Conservation (phyloP, 805 yeast species). For the Wickerhamomyces tratensis region DNA sequence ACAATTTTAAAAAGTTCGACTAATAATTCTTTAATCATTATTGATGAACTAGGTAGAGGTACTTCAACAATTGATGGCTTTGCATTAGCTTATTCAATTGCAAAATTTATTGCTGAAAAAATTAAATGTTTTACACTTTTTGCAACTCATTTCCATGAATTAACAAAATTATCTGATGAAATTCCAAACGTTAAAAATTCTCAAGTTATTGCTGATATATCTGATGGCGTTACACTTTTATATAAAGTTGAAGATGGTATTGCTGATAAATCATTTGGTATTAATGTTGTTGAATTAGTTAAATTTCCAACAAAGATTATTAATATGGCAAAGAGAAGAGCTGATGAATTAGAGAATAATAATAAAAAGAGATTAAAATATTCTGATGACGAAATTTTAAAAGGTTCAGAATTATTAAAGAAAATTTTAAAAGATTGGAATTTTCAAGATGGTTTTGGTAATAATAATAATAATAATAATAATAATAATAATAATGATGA, state of each 20-base stretch:
- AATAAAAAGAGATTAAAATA: conserved; percentile 40
- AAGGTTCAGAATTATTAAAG: conserved; percentile 43
- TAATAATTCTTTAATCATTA: conserved; percentile 67
- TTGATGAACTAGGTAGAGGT: conserved; percentile 90
- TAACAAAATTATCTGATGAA: conserved; percentile 67
- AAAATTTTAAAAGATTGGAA: conserved; percentile 31
- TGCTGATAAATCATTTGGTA: conserved; percentile 93
- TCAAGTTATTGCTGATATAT: conserved; percentile 83
- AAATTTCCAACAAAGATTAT: conserved; percentile 87
- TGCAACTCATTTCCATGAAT: conserved; percentile 97
- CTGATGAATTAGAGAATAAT: conserved; percentile 72
- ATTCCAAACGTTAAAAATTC: conserved; percentile 62
- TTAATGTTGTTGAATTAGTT: conserved; percentile 94
- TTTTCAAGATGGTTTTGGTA: conserved; percentile 8
- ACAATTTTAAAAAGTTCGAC: conserved; percentile 78
- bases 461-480: conserved; percentile 3
- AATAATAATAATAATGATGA: conserved; percentile 32
- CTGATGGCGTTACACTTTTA: conserved; percentile 71
- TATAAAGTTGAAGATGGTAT: conserved; percentile 97
- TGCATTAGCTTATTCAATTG: conserved; percentile 95
- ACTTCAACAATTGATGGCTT: conserved; percentile 88
- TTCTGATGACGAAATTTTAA: conserved; percentile 36
- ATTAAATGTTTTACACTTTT: conserved; percentile 75
- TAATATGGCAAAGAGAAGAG: conserved; percentile 92
- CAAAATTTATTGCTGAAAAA: conserved; percentile 68